These are phyloP conservation scores for Colletotrichum eleusines DNA, from an alignment of 2,329 filamentous ascomycete genomes.

Conservation along the genomic window DNA sequence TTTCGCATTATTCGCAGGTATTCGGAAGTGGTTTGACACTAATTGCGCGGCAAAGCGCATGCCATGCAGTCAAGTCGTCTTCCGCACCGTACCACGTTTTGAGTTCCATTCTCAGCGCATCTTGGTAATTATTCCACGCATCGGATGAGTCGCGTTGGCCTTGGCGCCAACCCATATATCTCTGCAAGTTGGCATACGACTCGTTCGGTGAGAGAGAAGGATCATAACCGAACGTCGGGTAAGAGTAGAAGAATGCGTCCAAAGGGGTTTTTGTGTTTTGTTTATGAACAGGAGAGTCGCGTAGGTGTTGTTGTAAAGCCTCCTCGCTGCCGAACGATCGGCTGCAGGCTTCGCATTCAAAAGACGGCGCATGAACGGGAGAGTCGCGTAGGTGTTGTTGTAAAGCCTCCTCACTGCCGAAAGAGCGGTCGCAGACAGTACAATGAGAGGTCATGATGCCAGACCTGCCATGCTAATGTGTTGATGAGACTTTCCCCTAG, in stretches of 20 bases:
- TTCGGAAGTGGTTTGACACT: neutral
- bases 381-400: constrained; percentile 4
- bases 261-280: neutral
- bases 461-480: too few species aligned
- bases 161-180: neutral
- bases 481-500: too few species aligned
- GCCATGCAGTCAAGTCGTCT: constrained; percentile 3
- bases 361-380: neutral
- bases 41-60: constrained; percentile 3
- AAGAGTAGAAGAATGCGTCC: neutral
- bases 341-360: neutral
- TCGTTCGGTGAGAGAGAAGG: neutral
- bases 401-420: neutral
- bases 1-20: neutral
- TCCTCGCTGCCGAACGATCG: neutral
- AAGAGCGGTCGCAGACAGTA: neutral
- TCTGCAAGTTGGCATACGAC: neutral
- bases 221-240: neutral
- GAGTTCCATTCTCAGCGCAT: neutral
- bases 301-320: constrained; percentile 1
- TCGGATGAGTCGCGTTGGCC: rapidly evolving
- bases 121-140: neutral
- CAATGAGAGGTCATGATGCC: too few species aligned
- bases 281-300: constrained; percentile 2
- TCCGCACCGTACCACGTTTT: neutral